A percentile compares a stretch with the other conserved stretches of the same genome.
Evolutionary conservation across 306 rosid species (phyloP).

Genomic region (Lathyrus oleraceus): DNA sequence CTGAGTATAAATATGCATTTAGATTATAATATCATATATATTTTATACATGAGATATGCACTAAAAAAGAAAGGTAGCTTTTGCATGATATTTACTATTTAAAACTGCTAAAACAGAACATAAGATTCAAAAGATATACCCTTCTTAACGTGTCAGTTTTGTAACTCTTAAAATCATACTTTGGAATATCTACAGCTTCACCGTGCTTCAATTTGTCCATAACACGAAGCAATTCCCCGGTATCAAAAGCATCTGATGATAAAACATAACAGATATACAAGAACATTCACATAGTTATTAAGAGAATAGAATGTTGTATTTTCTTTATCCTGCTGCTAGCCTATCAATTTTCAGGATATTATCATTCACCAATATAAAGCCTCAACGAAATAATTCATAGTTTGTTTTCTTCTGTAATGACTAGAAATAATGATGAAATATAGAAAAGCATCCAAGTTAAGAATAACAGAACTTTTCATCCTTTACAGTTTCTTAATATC

Average conservation of each 20-base stretch:
- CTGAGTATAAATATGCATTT: slow-evolving; percentile 17
- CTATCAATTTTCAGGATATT: slow-evolving; percentile 12
- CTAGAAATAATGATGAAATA: background rate
- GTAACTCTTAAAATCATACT: slow-evolving; percentile 90
- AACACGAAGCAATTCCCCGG: slow-evolving; percentile 64
- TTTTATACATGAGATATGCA: slow-evolving; percentile 1
- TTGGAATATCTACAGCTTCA: slow-evolving; percentile 90
- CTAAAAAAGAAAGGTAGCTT: slow-evolving; percentile 3
- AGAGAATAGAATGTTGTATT: slow-evolving; percentile 13
- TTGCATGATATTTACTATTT: slow-evolving; percentile 13
- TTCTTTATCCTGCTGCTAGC: slow-evolving; percentile 11
- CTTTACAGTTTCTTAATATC: background rate
- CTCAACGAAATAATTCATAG: background rate
- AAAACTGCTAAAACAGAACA: background rate
- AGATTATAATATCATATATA: slow-evolving; percentile 26
- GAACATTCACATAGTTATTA: slow-evolving; percentile 24
- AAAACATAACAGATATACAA: slow-evolving; percentile 15
- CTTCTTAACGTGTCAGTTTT: slow-evolving; percentile 72
- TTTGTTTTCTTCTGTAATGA: background rate
- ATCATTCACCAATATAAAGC: background rate
- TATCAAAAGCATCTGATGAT: slow-evolving; percentile 91
- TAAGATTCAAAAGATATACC: slow-evolving; percentile 54
- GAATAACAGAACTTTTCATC: background rate
- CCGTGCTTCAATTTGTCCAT: slow-evolving; percentile 91
- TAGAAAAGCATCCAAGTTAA: background rate